Base-by-base conservation (phyloP, 768 basidiomycete species). In the Omphalotus guepiniiformis region DNA sequence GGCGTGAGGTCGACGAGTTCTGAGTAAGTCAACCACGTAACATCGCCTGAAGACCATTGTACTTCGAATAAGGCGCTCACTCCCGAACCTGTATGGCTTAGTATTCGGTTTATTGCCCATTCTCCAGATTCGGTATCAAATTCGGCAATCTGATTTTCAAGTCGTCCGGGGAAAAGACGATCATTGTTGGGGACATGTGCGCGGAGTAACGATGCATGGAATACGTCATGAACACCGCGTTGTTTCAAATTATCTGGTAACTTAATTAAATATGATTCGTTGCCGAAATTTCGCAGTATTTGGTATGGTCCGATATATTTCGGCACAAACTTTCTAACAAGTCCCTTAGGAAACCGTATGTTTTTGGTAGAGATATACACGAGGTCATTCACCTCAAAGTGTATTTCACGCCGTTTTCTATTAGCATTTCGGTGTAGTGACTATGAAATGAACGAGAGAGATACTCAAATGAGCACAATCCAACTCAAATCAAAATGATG, bases 201-300 rank as follows among this genome's bases (percentile, higher is more conserved):
- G 0, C 51, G 29, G 0, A 71, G 53, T 16, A 62, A 53, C 8
- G 58, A 60, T 2, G 56, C 53, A 38, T 72, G 68, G 52, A 69
- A 71, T 0, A 52, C 57, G 0, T 58, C 56, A 39, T 59, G 55
- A 3, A 64, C 50, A 36, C 29, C 54, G 15, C 19, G 39, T 4
- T 47, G 64, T n/a, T 50, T 50, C 3, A 59, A 48, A 47, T 36
- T 7, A 42, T 32, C 0, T 54, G 55, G 12, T 32, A 58, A n/a
- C 43, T 58, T 8, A 27, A 49, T 9, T 42, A 53, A 3, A 37
- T 39, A 26, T 18, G 25, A 8, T 36, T 26, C 6, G 44, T 47
- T 19, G 54, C 56, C 0, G 48, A 47, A 52, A 26, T 49, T 47
- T 32, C 44, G 36, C 0, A 45, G n/a, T 13, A 71, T 48, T 4